Evolutionary conservation across 2,329 filamentous ascomycete species (phyloP).

Genomic region (Pseudodiploospora longispora): DNA sequence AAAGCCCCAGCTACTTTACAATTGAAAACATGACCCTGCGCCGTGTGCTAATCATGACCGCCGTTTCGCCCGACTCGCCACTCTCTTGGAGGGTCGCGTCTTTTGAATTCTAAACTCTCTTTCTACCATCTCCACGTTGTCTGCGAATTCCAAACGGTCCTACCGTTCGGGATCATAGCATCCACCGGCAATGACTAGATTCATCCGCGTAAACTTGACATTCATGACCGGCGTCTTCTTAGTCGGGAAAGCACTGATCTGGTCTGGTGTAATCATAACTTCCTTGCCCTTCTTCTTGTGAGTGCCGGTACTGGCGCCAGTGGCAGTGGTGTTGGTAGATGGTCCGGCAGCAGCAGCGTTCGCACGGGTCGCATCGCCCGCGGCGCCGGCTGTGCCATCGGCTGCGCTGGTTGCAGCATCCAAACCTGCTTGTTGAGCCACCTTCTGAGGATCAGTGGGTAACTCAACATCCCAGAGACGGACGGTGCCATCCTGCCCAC

Average conservation of each 20-base stretch:
- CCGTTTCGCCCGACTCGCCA: too few species aligned
- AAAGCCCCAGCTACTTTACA: too few species aligned
- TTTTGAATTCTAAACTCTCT: not conserved
- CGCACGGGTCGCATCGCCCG: constrained; percentile 21
- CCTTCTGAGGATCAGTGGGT: constrained; percentile 56
- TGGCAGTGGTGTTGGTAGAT: constrained; percentile 11
- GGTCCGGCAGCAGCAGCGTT: constrained; percentile 19
- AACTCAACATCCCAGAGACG: constrained; percentile 86
- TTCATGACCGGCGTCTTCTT: constrained; percentile 95
- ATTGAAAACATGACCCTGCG: too few species aligned
- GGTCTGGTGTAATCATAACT: constrained; percentile 81
- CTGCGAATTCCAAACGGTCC: constrained; percentile 11
- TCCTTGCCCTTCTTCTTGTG: constrained; percentile 80
- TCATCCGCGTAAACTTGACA: constrained; percentile 91
- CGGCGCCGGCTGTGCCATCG: constrained; percentile 29
- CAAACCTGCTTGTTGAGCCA: constrained; percentile 35
- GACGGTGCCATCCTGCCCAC: constrained; percentile 86
- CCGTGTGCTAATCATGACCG: too few species aligned
- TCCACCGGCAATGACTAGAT: constrained; percentile 80
- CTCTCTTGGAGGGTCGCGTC: not conserved
- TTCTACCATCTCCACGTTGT: not conserved
- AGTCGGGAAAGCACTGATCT: constrained; percentile 89
- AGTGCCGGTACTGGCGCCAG: constrained; percentile 21
- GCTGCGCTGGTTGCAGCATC: constrained; percentile 34
- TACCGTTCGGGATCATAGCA: constrained; percentile 51